Base-by-base conservation (phyloP, 805 yeast species). In the Saccharomyces jurei region DNA sequence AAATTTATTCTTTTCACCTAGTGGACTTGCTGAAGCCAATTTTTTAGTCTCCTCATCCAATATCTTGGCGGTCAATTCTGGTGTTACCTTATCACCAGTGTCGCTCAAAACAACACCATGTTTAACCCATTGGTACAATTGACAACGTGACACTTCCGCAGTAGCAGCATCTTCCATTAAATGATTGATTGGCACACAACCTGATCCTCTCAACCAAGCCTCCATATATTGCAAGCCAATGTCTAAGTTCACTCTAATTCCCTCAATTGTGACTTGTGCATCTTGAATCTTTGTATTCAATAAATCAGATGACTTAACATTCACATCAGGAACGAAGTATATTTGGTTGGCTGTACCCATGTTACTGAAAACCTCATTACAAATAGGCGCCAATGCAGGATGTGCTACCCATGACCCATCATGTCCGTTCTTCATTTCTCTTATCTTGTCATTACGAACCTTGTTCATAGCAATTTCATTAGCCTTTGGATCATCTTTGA, bases 321-420 rank as follows among this genome's bases (percentile, higher is more conserved):
- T 32, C 26, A 69, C 66, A 44, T 72, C 72, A 55, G 86, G 86
- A 50, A 73, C 74, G 22, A 66, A 66, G 53, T 74, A 71, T 63
- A 87, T 78, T 73, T 87, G 94, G 75, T 87, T 87, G 59, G 91
- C 87, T 46, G 92, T 87, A 61, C 87, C 86, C 91, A 87, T 84
- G 68, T 84, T 81, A 67, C 83, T 79, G 73, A 87, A 87, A 22
- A 86, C 87, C 64, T 80, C 77, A 66, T 84, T 78, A 46, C 89
- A 90, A 59, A 86, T 80, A 17, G 84, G 79, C 27, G 87, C 87
- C 69, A 87, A 77, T 22, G 90, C 91, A 21, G 95, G 95, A 66
- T 87, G 94, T n/a, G 92, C 92, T 66, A 87, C 87, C 95, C 95
- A 87, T 56, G 92, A 85, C 51, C 94, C 90, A 74, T 87, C 95